Base-by-base conservation (phyloP, 176 grass and related monocot species). In the Eremochloa ophiuroides region DNA sequence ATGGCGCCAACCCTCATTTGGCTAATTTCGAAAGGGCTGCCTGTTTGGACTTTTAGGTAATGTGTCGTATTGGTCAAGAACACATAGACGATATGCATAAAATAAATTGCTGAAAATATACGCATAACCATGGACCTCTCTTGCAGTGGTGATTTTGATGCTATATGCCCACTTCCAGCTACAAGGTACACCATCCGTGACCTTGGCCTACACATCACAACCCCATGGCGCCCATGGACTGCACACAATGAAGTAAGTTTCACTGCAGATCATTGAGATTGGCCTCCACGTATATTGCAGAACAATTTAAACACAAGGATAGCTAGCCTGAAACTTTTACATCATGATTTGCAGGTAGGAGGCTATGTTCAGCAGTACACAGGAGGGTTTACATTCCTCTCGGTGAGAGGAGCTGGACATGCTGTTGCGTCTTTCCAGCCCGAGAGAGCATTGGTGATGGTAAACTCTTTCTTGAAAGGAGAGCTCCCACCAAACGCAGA, bases 111-210 rank as follows among this genome's bases (percentile, higher is more conserved):
- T n/a, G n/a, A n/a, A n/a, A n/a, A n/a, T 1, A 34, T 14, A 16
- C 10, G 13, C 40, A 44, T 10, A 37, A 7, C 1, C 28, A 8
- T 2, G 11, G 12, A 16, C 11, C 43, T 15, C 16, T 46, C 31
- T n/a, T 64, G n/a, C n/a, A 92, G 86, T 35, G 86, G 90, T 16
- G 89, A 91, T 15, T 81, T 80, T 7, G 89, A 88, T 69, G 13
- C 7, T 1, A 43, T 85, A 35, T 87, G 87, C 51, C 46, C 90
- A 8, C 56, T 88, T 38, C 81, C 86, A 2, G 74, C 82, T 3
- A 92, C 82, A 3, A 83, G 81, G 30, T 58, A 81, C 33, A 71
- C 74, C 5, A 12, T 88, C 25, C 29, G 48, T 8, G 71, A 82
- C 37, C 83, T 88, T 59, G 31, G 47, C 15, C 65, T 92, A 20